Base-by-base conservation (phyloP, 1,284 basidiomycete genomes). In the Ustilago nuda region DNA sequence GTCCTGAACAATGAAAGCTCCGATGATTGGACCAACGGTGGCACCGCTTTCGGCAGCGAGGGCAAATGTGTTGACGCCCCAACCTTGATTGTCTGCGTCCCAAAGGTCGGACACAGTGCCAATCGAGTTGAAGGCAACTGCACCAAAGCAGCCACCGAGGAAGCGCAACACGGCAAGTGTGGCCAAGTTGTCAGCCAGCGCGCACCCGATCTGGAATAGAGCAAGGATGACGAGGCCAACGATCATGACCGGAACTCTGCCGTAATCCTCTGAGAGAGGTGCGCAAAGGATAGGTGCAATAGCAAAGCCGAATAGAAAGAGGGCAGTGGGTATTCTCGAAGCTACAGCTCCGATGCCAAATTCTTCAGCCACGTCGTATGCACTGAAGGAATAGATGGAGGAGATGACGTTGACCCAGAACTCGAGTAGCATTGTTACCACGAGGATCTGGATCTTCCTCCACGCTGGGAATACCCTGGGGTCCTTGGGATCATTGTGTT, bases 41-140 rank as follows among this genome's bases (percentile, higher is more conserved):
- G 77, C 79, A 9, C 81, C 81, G 3, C 57, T 51, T 39, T 82
- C 81, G 23, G 78, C 79, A 23, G 66, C 41, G 27, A 82, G 23
- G 13, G 78, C 78, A 59, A 82, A 82, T 2, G 60, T 56, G 55
- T 82, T 82, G 65, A 81, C 80, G 6, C 65, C 75, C 81, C 77
- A 80, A 0, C 78, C 78, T 35, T 82, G 81, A 9, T 74, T 56
- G 27, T 80, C 81, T 6, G 80, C 55, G 19, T 69, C 65, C 75
- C 75, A 82, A 15, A 82, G 58, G 46, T 82, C 81, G 8, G 71
- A 56, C 9, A 82, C 71, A 17, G 71, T 78, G 7, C 81, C 81
- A 48, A 81, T 70, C 33, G 80, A 69, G 56, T 79, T 82, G 72
- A 81, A 82, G 1, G 72, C 74, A 4, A 70, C 69, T 1, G 79